Percentiles rank a stretch among this genome's conserved stretches.
phyloP scores from a whole-genome alignment of 371 early-diverging fungal species.

The Mortierella sp. region DNA sequence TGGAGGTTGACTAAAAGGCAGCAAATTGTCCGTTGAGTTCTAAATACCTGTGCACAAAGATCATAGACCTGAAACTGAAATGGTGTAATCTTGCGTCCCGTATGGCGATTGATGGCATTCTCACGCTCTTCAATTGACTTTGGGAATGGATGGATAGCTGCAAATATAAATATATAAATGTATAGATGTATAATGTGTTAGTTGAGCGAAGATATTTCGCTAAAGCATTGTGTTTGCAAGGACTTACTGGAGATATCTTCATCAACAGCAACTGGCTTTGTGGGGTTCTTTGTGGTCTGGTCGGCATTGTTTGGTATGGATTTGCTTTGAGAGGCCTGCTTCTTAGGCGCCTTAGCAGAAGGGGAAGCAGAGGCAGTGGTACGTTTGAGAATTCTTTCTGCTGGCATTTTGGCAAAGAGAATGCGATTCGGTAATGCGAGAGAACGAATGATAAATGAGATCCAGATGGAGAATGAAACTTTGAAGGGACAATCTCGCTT shows the following conservation, averaged over 20 bases:
- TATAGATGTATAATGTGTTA: too few species aligned
- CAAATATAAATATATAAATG: not conserved
- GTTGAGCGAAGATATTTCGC: not conserved
- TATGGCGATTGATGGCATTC: conserved; percentile 65
- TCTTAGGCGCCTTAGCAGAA: not conserved
- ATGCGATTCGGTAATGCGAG: not conserved
- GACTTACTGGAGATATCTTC: conserved; percentile 41
- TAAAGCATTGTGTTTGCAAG: too few species aligned
- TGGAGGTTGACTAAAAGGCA: not conserved
- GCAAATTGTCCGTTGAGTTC: not conserved
- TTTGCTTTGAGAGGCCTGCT: not conserved
- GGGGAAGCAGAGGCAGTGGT: conserved; percentile 8
- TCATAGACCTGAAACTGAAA: conserved; percentile 84
- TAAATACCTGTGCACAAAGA: conserved; percentile 70
- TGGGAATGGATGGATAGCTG: conserved; percentile 61
- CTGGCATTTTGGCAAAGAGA: conserved; percentile 29
- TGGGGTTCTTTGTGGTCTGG: not conserved
- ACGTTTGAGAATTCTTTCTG: conserved; percentile 33
- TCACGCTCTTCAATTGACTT: conserved; percentile 57
- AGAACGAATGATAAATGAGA: not conserved
- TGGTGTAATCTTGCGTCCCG: conserved; percentile 69
- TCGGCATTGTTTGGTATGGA: not conserved
- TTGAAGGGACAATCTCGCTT: not conserved
- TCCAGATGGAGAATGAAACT: not conserved
- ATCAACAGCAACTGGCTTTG: conserved; percentile 35